Evolutionary conservation across 1,284 basidiomycete species (phyloP).

Genomic region (Microbotryum violaceum): DNA sequence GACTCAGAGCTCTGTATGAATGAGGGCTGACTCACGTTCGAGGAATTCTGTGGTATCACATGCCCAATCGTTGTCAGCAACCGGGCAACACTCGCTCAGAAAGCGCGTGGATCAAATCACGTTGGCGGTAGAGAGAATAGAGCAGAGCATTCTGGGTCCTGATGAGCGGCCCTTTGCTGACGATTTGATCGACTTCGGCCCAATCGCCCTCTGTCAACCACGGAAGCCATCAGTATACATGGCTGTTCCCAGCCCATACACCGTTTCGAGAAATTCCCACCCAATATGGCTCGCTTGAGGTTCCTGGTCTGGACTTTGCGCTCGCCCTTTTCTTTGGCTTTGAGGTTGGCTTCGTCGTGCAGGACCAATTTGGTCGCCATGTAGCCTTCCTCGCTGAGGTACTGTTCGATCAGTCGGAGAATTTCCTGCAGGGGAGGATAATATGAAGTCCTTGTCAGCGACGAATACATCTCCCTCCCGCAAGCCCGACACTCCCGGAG

Average conservation of each 20-base stretch:
- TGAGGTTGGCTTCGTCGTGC: slow-evolving; percentile 42
- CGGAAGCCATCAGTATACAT: background rate
- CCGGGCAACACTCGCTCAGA: background rate
- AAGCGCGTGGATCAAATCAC: background rate
- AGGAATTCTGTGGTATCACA: slow-evolving; percentile 1
- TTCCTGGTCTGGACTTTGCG: slow-evolving; percentile 40
- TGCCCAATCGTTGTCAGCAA: background rate
- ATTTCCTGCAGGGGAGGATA: slow-evolving; percentile 35
- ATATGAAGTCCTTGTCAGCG: background rate
- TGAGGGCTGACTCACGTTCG: slow-evolving; percentile 38
- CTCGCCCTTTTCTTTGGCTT: slow-evolving; percentile 37
- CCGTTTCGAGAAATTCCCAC: slow-evolving; percentile 17
- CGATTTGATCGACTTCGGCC: slow-evolving; percentile 43
- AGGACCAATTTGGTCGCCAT: slow-evolving; percentile 41
- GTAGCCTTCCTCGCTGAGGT: slow-evolving; percentile 43
- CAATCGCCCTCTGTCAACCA: slow-evolving; percentile 45
- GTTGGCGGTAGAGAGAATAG: slow-evolving; percentile 41
- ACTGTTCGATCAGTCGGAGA: slow-evolving; percentile 43
- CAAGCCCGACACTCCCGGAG: no score
- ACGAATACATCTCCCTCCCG: no score
- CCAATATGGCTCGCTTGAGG: slow-evolving; percentile 43
- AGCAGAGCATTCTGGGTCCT: slow-evolving; percentile 47
- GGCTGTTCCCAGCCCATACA: background rate
- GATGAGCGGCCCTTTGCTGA: slow-evolving; percentile 41
- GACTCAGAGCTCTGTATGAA: slow-evolving; percentile 34